A percentile compares a stretch with the other conserved stretches of the same genome.
Conservation (phyloP, 805 yeast species). For the Brettanomyces sp. region DNA sequence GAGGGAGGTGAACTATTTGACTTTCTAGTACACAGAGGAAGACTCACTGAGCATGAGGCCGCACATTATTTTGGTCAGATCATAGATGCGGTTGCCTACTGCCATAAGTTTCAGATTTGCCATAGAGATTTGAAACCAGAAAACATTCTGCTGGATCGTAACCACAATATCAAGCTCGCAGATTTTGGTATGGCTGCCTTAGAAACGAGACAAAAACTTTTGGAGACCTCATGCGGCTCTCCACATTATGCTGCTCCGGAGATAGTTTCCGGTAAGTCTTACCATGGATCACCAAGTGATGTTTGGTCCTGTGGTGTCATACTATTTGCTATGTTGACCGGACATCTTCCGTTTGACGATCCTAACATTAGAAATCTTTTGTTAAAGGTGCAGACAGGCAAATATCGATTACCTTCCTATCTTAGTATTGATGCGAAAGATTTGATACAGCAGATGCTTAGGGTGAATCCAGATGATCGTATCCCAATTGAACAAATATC, state of each 20-base stretch:
- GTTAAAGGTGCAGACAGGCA: conserved; percentile 69
- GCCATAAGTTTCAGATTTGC: conserved; percentile 73
- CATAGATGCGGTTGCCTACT: conserved; percentile 67
- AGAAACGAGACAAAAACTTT: conserved; percentile 57
- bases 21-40: conserved; percentile 60
- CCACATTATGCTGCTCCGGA: conserved; percentile 89
- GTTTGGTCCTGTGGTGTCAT: conserved; percentile 88
- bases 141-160: conserved; percentile 56
- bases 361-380: conserved; percentile 64
- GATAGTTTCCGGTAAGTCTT: conserved; percentile 67
- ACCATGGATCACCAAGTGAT: conserved; percentile 80
- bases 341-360: conserved; percentile 78
- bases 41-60: conserved; percentile 64
- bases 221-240: conserved; percentile 79
- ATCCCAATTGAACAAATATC: conserved; percentile 60
- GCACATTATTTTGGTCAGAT: conserved; percentile 71
- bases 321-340: conserved; percentile 67
- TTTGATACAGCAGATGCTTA: conserved; percentile 54
- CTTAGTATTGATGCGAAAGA: conserved; percentile 59
- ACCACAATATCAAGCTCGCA: conserved; percentile 65
- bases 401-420: conserved; percentile 60
- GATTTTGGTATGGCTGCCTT: conserved; percentile 89
- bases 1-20: conserved; percentile 87
- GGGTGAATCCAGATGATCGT: conserved; percentile 64
- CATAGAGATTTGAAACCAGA: conserved; percentile 82